Evolutionary conservation across 768 basidiomycete genomes (phyloP).

Genomic region (Tulasnella sp.): DNA sequence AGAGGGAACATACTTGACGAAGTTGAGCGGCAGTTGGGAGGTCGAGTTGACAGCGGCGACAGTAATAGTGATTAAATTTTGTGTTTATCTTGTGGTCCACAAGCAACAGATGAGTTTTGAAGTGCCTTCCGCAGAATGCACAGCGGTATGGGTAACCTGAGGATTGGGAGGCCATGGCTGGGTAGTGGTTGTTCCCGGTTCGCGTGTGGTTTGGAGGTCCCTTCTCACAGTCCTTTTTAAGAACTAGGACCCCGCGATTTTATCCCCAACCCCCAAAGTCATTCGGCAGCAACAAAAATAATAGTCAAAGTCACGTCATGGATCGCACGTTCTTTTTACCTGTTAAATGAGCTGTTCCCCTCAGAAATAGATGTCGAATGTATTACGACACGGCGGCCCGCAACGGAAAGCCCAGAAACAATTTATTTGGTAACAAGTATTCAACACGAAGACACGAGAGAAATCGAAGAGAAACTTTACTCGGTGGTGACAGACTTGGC

Average conservation of each 20-base stretch:
- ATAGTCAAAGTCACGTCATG: no score
- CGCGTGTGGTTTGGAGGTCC: background rate
- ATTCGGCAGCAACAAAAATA: no score
- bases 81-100: background rate
- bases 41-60: background rate
- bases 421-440: background rate
- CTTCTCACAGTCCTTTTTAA: background rate
- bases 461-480: constrained; percentile 25
- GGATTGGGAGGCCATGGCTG: background rate
- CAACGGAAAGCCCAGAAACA: background rate
- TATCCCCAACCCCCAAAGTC: no score
- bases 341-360: no score
- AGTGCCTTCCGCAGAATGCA: background rate
- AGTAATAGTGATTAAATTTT: background rate
- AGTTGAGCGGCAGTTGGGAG: background rate
- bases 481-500: constrained; percentile 70
- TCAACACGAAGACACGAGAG: background rate
- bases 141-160: background rate
- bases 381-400: no score
- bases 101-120: no score
- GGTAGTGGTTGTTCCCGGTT: background rate
- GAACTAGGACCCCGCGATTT: no score
- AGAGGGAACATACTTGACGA: background rate
- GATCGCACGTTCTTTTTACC: no score
- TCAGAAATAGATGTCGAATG: no score